These are phyloP conservation scores for Coix lacrymajobi DNA, from an alignment of 176 grass and related monocot species.

Conservation along the genomic window DNA sequence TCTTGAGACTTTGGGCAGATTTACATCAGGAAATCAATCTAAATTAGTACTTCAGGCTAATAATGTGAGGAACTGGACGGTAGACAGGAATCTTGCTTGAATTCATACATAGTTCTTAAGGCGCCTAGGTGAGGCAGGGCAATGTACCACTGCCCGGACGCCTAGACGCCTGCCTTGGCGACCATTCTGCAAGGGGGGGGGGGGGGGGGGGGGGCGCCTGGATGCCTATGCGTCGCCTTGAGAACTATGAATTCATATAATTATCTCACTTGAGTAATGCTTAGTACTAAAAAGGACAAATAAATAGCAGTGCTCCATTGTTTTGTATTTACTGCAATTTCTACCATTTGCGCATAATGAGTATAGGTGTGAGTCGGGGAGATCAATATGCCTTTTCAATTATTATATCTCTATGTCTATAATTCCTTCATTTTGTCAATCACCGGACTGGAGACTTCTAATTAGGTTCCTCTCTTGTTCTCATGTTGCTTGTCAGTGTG, in stretches of 20 bases:
- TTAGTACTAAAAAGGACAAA: background rate
- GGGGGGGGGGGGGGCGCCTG: too few species aligned
- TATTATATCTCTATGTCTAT: too few species aligned
- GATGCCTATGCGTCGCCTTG: too few species aligned
- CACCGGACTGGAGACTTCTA: too few species aligned
- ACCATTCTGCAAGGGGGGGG: too few species aligned
- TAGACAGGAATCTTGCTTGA: background rate
- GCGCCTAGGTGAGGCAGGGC: too few species aligned
- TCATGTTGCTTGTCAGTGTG: conserved; percentile 9
- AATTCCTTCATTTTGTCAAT: too few species aligned
- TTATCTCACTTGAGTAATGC: background rate
- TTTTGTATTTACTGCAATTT: background rate
- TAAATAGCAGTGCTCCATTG: background rate
- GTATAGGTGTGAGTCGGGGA: background rate
- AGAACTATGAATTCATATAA: background rate
- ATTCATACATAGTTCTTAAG: background rate
- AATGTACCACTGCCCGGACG: too few species aligned
- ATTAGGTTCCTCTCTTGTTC: background rate
- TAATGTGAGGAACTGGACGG: background rate
- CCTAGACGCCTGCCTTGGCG: too few species aligned
- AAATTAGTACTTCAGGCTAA: background rate
- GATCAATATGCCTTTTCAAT: too few species aligned
- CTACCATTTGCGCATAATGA: background rate
- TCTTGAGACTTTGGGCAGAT: background rate
- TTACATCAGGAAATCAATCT: background rate